Evolutionary conservation across 371 early-diverging fungal genomes (phyloP), one percentile per base, ranked within the genome.

Genomic region (Mortierella sp.): DNA sequence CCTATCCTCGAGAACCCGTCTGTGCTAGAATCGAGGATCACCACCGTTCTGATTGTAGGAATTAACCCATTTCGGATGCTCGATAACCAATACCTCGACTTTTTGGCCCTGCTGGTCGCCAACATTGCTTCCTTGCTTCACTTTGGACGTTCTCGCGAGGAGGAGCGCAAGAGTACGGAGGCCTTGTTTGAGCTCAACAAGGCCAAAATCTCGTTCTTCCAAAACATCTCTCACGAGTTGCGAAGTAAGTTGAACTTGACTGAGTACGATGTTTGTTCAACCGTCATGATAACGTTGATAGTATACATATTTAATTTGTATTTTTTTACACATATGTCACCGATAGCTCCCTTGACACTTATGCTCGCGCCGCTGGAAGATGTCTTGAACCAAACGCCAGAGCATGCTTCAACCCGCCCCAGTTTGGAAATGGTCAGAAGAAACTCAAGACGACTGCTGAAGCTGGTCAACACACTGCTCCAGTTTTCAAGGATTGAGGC

Each of bases 301-400:
- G 4, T 29, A 24, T 27, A 1, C 12, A 24, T 63, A 56, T 56
- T 63, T 35, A 32, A 27, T 70, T 21, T 46, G 46, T 56, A 51
- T 29, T 14, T 70, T 44, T 72, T 55, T 82, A 76, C 27, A 58
- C 54, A 32, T 60, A 68, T 41, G 72, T 72, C 63, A 74, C 44
- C 27, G 29, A 38, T 70, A 89, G 84, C 90, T 0, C 91, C 91
- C 8, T 71, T 91, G 46, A 89, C 90, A 2, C 56, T 91, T 32
- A 90, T 91, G 80, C 71, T 91, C n/a, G 87, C 89, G 0, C 91
- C 91, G 10, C 72, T 90, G 27, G 90, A 91, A 11, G 91, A 91
- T 71, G 83, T 81, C 14, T 68, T 91, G 29, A 56, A 44, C 18
- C 79, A 58, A 5, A 83, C 87, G 11, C 72, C 87, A 38, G 78